Percentiles rank a stretch among this genome's conserved stretches.
Conservation (phyloP, 1,284 basidiomycete genomes). For the Melampsora occidentalis region DNA sequence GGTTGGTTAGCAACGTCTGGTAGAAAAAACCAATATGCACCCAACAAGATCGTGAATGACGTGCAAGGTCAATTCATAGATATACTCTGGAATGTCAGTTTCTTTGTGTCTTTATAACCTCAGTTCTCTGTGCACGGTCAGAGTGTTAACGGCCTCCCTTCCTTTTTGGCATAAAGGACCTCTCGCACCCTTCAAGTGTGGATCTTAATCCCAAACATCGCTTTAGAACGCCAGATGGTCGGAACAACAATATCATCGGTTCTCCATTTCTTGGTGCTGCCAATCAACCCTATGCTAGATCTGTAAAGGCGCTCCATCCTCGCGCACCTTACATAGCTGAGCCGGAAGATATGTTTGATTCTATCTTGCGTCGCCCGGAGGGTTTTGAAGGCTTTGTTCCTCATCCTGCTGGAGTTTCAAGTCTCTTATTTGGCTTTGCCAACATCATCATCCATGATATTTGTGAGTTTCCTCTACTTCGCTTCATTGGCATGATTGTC, state of each 20-base stretch:
- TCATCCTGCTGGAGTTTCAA: slow-evolving; percentile 36
- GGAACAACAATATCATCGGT: slow-evolving; percentile 39
- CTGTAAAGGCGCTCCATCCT: slow-evolving; percentile 35
- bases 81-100: slow-evolving; percentile 41
- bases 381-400: slow-evolving; percentile 28
- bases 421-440: slow-evolving; percentile 41
- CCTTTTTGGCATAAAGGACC: slow-evolving; percentile 12
- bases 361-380: slow-evolving; percentile 25
- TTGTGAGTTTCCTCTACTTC: background rate
- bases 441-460: slow-evolving; percentile 43
- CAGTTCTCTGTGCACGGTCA: background rate
- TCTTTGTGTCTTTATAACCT: background rate
- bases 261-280: slow-evolving; percentile 34
- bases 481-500: background rate
- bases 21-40: slow-evolving; percentile 12
- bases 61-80: slow-evolving; percentile 42
- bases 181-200: slow-evolving; percentile 34
- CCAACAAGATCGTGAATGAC: slow-evolving; percentile 35
- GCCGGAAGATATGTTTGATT: slow-evolving; percentile 39
- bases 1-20: slow-evolving; percentile 34
- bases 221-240: slow-evolving; percentile 35
- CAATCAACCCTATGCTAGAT: slow-evolving; percentile 29
- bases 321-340: slow-evolving; percentile 34
- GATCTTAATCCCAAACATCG: slow-evolving; percentile 35
- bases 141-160: background rate